Conservation (phyloP, 192 early-diverging fungal species). For the Jimgerdemannia lactiflua region DNA sequence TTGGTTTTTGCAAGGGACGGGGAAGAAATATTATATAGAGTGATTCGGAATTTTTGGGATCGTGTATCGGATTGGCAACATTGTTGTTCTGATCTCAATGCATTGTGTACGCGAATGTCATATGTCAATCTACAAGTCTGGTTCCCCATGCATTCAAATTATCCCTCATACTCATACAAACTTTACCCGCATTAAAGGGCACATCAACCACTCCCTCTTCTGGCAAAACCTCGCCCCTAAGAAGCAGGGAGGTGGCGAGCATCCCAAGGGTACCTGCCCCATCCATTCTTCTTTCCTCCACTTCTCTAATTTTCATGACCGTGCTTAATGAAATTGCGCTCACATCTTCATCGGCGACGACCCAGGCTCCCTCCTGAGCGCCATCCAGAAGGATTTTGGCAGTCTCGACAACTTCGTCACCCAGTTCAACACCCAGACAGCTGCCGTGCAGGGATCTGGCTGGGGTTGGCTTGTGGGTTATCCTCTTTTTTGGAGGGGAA, state of each 20-base stretch:
- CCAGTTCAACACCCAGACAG: slow-evolving; percentile 77
- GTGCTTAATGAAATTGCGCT: too few species aligned
- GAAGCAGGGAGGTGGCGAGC: slow-evolving; percentile 74
- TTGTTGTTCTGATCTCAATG: too few species aligned
- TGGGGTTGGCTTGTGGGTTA: slow-evolving; percentile 91
- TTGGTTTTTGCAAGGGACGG: slow-evolving; percentile 2
- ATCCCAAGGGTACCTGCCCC: slow-evolving; percentile 48
- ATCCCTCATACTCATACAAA: slow-evolving; percentile 22
- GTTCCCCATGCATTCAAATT: neutral
- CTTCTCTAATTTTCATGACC: too few species aligned
- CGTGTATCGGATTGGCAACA: too few species aligned
- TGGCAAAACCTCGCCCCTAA: slow-evolving; percentile 92
- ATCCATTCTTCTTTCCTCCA: too few species aligned
- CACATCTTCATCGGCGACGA: too few species aligned
- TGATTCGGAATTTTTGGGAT: too few species aligned
- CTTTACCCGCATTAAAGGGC: slow-evolving; percentile 6
- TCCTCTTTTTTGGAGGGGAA: neutral
- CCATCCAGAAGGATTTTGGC: slow-evolving; percentile 83
- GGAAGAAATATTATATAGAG: neutral
- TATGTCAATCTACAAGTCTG: too few species aligned
- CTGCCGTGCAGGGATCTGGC: slow-evolving; percentile 85
- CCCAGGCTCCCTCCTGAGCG: slow-evolving; percentile 48
- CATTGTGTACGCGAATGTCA: too few species aligned
- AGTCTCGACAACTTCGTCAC: slow-evolving; percentile 75
- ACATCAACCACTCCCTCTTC: slow-evolving; percentile 91